Conservation (phyloP, 2,329 filamentous ascomycete species). For the Byssochlamys sp. region DNA sequence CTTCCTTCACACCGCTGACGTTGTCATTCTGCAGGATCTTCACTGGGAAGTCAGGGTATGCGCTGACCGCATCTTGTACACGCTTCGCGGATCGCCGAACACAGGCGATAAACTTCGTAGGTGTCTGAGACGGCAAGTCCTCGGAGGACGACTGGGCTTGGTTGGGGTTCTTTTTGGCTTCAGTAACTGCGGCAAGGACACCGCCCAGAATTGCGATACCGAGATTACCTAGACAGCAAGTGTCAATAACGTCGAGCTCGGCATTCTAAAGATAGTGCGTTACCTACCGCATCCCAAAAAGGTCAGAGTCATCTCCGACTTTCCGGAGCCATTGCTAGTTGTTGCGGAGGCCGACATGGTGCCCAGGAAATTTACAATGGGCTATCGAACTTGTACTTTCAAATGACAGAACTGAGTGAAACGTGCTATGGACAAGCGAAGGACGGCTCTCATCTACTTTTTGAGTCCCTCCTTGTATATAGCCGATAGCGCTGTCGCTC, state of each 20-base stretch:
- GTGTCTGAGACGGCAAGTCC: slow-evolving; percentile 42
- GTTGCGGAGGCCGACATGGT: slow-evolving; percentile 5
- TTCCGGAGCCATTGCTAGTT: slow-evolving; percentile 24
- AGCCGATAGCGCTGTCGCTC: slow-evolving; percentile 2
- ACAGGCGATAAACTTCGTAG: slow-evolving; percentile 70
- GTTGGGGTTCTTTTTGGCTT: slow-evolving; percentile 32
- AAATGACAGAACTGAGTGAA: not conserved
- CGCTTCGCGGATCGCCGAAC: slow-evolving; percentile 62
- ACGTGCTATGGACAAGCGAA: not conserved
- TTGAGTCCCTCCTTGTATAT: not conserved
- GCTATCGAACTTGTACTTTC: not conserved
- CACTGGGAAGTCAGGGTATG: slow-evolving; percentile 50
- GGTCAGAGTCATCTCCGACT: slow-evolving; percentile 53
- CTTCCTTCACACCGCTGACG: slow-evolving; percentile 53
- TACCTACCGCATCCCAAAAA: slow-evolving; percentile 70
- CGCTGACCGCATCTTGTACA: slow-evolving; percentile 56
- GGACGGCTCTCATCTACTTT: not conserved
- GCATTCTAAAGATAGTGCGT: slow-evolving; percentile 48
- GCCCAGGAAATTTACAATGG: not conserved
- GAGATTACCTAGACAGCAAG: slow-evolving; percentile 56
- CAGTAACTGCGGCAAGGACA: slow-evolving; percentile 61
- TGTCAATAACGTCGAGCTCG: slow-evolving; percentile 42
- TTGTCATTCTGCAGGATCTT: slow-evolving; percentile 65
- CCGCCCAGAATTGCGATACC: slow-evolving; percentile 75
- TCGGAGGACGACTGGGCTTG: slow-evolving; percentile 4